A percentile compares a stretch with the other conserved stretches of the same genome.
Evolutionary conservation across 805 yeast genomes (phyloP).

Genomic region (Cyberlindnera xylosilytica): DNA sequence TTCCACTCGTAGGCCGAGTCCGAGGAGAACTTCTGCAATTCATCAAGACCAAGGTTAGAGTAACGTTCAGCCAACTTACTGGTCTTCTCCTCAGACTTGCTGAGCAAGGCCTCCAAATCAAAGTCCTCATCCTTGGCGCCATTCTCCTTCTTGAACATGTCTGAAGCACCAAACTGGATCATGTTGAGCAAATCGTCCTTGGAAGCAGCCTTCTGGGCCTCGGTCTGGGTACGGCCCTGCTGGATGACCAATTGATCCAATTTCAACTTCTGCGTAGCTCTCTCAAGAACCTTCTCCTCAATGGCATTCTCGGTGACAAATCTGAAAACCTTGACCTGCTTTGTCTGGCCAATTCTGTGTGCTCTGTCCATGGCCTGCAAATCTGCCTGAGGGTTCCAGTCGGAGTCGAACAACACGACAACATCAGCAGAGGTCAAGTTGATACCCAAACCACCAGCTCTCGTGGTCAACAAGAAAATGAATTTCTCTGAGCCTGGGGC

Average conservation of each 20-base stretch:
- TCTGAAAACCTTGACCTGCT: conserved; percentile 77
- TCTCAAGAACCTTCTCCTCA: conserved; percentile 76
- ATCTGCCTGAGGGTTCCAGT: conserved; percentile 90
- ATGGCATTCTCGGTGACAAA: conserved; percentile 79
- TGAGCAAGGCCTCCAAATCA: conserved; percentile 60
- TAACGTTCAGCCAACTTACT: conserved; percentile 59
- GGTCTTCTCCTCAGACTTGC: conserved; percentile 62
- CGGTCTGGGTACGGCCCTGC: conserved; percentile 51
- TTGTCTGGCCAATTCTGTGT: conserved; percentile 83
- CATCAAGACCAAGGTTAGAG: conserved; percentile 68
- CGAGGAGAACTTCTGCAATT: conserved; percentile 70
- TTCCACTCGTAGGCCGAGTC: conserved; percentile 86
- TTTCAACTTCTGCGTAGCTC: conserved; percentile 78
- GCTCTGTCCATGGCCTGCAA: conserved; percentile 90
- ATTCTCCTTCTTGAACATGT: conserved; percentile 42
- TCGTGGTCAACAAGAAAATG: conserved; percentile 71
- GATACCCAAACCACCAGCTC: conserved; percentile 91
- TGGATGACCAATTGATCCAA: conserved; percentile 81
- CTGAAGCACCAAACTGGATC: conserved; percentile 83
- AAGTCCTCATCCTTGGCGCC: conserved; percentile 40
- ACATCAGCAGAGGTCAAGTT: conserved; percentile 78
- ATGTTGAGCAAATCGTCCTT: conserved; percentile 74
- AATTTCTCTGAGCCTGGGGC: conserved; percentile 71
- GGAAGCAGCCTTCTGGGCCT: conserved; percentile 36
- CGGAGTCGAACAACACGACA: conserved; percentile 74